Conservation (phyloP, 148 eudicot genomes). For the Cornus controversa region DNA sequence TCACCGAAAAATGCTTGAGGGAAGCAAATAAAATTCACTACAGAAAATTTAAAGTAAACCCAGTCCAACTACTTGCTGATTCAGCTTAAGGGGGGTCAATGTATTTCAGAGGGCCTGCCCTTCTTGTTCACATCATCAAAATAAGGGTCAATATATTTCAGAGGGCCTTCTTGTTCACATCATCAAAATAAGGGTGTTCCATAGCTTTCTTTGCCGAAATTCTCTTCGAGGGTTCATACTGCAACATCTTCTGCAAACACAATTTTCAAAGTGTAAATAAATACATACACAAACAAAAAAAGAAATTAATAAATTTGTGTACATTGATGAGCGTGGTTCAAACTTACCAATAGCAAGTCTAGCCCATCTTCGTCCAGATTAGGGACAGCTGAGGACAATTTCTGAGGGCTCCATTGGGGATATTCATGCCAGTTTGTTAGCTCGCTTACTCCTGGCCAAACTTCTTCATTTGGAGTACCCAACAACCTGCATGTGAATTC, state of each 20-base stretch:
- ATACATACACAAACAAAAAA: background rate
- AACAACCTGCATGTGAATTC: constrained; percentile 45
- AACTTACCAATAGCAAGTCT: constrained; percentile 62
- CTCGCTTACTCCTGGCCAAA: constrained; percentile 91
- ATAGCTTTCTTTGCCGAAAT: constrained; percentile 94
- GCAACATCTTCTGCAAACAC: constrained; percentile 70
- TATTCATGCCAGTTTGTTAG: constrained; percentile 93
- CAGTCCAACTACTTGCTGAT: too few relatives aligned
- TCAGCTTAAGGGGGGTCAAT: too few relatives aligned
- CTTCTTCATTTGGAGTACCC: constrained; percentile 88
- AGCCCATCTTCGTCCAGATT: constrained; percentile 66
- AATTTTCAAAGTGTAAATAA: background rate
- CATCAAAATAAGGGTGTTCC: constrained; percentile 87
- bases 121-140: too few relatives aligned
- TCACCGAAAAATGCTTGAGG: too few relatives aligned
- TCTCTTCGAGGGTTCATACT: constrained; percentile 77
- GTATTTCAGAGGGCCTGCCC: too few relatives aligned
- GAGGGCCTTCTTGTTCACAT: constrained; percentile 46
- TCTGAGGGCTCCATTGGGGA: constrained; percentile 85
- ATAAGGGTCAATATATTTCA: constrained; percentile 7
- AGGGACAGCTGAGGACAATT: constrained; percentile 61
- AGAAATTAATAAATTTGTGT: constrained; percentile 3
- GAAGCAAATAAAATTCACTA: too few relatives aligned
- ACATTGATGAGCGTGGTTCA: background rate
- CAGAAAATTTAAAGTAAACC: too few relatives aligned